Evolutionary conservation across 768 basidiomycete genomes (phyloP), one percentile per base, ranked within the genome.

Genomic region (Clavaria fumosa): DNA sequence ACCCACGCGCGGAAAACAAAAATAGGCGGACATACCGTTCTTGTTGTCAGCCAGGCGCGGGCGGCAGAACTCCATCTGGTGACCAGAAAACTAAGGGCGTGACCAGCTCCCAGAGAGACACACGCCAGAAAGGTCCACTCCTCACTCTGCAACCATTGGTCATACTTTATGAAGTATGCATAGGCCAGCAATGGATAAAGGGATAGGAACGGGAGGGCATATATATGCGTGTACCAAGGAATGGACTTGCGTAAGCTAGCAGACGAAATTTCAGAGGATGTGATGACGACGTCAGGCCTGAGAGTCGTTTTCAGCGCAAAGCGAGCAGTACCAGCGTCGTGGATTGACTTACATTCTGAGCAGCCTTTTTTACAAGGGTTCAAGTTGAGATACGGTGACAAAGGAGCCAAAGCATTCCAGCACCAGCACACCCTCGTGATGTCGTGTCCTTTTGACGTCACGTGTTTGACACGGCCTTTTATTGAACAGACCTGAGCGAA

Each of bases 101-200:
- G 95, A 2, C 81, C 75, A 4, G 73, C 79, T 15, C 83, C 83
- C 5, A 99, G 70, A 3, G 75, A 59, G 10, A 91, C 79, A 46
- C 82, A 89, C 24, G 82, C 84, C 15, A 97, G 70, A 53, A 97
- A 99, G 0, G 95, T 93, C 91, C 91, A 97, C 55, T 97, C 93
- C 59, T 93, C 89, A 40, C 83, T 85, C 50, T 78, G 70, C 38
- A 96, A 62, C 82, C 85, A 95, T 43, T 77, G 62, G 49, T 93
- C 85, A 56, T 96, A 95, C 56, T 71, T 78, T 58, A 89, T 56
- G 49, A 79, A 85, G 64, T 96, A 97, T 15, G 90, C 80, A 55
- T 93, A 95, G 18, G 81, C 83, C 21, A 85, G 69, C 21, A 89
- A 53, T 0, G 85, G 85, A 44, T 88, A 89, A 34, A 88, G 61